Base-by-base conservation (phyloP, 305 asterid genomes). In the Fraxinus floribunda region DNA sequence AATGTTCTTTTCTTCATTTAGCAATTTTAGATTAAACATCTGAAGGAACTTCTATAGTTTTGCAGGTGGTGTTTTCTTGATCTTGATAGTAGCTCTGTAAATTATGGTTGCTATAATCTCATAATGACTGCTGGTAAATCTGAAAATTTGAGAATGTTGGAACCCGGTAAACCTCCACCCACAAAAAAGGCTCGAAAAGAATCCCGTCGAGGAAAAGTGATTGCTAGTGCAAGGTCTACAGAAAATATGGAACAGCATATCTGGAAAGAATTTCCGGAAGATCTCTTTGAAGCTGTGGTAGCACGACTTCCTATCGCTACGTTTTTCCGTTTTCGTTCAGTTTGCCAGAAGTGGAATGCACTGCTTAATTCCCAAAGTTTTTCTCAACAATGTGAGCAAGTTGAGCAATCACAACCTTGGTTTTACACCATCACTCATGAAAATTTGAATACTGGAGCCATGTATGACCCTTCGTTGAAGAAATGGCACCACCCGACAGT, bases 191-290 rank as follows among this genome's bases (percentile, higher is more conserved):
- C 91, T 41, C 91, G 97, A 34, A 92, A 93, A 80, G 94, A 89
- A 81, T 89, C 91, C 55, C 88, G 57, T 81, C 87, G 89, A 64
- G 93, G 93, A 75, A 93, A 88, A 88, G 38, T 88, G 70, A 80
- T 85, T 5, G 79, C 83, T 68, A 60, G 89, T 46, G 20, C 90
- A 38, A 85, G 82, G 86, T 83, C 91, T 49, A 82, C 84, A 0
- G 94, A 90, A 82, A 80, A 52, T 86, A 89, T 96, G 98, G 98
- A 96, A 11, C 86, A 83, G 11, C 83, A 79, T 29, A 91, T 96
- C 83, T 96, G 99, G 99, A 90, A 92, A 86, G 99, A 94, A 70
- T 92, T 95, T 80, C 99, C 99, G 0, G 95, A 96, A 83, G 99
- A 96, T 83, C 98, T 96, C 78, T 92, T 91, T 26, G 99, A 96